Conservation (phyloP, 2,329 filamentous ascomycete genomes). For the Grosmannia penicillata region DNA sequence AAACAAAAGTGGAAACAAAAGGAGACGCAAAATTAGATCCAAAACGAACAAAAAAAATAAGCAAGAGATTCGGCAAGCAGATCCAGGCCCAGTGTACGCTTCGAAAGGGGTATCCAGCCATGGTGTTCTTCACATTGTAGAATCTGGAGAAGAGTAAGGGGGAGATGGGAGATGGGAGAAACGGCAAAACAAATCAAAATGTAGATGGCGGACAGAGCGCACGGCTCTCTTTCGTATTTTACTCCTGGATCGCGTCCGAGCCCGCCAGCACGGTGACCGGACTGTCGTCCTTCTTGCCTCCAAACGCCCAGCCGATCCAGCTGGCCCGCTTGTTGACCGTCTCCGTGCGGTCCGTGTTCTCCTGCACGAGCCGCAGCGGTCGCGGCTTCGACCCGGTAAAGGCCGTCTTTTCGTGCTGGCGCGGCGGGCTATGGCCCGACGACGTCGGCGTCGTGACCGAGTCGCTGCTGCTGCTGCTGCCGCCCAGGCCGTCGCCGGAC, state of each 20-base stretch:
- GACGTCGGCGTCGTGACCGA: conserved; percentile 26
- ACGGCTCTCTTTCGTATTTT: neutral
- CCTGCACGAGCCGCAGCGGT: conserved; percentile 75
- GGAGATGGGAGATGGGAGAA: neutral
- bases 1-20: neutral
- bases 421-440: conserved; percentile 33
- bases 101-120: conserved; percentile 3
- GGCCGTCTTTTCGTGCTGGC: conserved; percentile 38
- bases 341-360: conserved; percentile 40
- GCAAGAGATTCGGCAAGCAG: neutral
- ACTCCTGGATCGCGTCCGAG: conserved; percentile 9
- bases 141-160: neutral
- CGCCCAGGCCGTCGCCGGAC: no score
- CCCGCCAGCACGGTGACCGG: neutral
- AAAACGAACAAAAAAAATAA: neutral
- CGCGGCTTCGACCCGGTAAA: conserved; percentile 61
- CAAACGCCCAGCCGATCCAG: conserved; percentile 49
- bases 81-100: no score
- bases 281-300: conserved; percentile 28
- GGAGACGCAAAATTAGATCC: neutral
- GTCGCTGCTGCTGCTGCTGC: conserved; percentile 15
- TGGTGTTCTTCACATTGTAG: neutral
- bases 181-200: neutral
- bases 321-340: conserved; percentile 43
- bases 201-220: no score